These are phyloP conservation scores for Skeletonema tropicum DNA, from an alignment of 108 stramenopile species.

Conservation along the genomic window DNA sequence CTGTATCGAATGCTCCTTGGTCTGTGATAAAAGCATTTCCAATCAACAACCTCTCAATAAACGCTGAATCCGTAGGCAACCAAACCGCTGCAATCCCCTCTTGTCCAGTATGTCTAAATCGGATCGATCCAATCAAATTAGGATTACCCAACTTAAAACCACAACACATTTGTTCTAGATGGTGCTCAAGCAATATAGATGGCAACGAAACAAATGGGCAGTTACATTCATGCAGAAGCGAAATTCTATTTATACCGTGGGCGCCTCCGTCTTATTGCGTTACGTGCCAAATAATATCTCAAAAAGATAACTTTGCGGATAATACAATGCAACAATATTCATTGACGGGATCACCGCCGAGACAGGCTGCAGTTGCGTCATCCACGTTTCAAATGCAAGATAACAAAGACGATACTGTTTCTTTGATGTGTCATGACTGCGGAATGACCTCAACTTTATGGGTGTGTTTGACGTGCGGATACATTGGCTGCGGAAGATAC, in stretches of 20 bases:
- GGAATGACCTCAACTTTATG: constrained; percentile 83
- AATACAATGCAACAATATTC: constrained; percentile 41
- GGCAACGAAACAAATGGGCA: constrained; percentile 7
- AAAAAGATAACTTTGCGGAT: constrained; percentile 13
- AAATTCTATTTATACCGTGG: constrained; percentile 68
- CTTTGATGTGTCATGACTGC: constrained; percentile 69
- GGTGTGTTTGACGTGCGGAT: constrained; percentile 96
- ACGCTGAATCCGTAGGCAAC: constrained; percentile 4
- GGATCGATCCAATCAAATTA: constrained; percentile 69
- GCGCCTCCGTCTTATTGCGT: constrained; percentile 56
- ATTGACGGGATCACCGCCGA: constrained; percentile 15
- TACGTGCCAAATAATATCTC: constrained; percentile 67
- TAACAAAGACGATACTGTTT: not conserved
- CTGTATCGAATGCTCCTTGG: constrained; percentile 52
- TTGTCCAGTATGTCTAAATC: constrained; percentile 84
- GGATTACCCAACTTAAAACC: constrained; percentile 63
- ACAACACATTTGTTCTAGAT: constrained; percentile 69
- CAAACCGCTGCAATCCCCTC: constrained; percentile 54
- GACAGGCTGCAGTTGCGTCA: not conserved
- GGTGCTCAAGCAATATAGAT: constrained; percentile 47
- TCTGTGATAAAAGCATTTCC: constrained; percentile 62
- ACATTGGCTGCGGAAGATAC: constrained; percentile 96
- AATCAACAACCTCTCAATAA: constrained; percentile 37
- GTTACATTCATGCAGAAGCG: constrained; percentile 54
- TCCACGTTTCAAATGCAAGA: not conserved